Evolutionary conservation across 2,329 filamentous ascomycete species (phyloP), one percentile per base, ranked within the genome.

Genomic region (Claviceps humidiphila): DNA sequence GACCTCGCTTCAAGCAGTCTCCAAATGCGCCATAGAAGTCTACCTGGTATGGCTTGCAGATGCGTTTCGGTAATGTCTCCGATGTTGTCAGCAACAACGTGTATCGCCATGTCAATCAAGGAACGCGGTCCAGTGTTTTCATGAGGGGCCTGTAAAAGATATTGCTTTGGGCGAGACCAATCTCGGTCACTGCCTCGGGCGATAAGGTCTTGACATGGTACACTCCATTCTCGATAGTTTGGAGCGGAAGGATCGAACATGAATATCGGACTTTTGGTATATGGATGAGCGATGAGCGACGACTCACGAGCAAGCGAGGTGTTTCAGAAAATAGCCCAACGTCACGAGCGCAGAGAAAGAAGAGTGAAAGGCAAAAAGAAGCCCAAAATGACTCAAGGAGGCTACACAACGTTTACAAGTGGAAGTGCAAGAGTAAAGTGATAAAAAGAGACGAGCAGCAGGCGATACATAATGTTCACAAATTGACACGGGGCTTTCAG

Each of bases 1-100:
- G 38, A 70, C 69, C 69, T 66, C 51, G 67, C 64, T 50, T 70
- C 65, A 3, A 72, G 58, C 47, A 69, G 63, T n/a, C 61, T 61
- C 68, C 69, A 72, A 16, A 72, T 58, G 38, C 63, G 66, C 64
- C 64, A 64, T 14, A 67, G 50, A 37, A 71, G 54, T n/a, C 59
- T 59, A 39, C 51, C 49, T 7, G 71, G 68, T n/a, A 73, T 55
- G 8, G 54, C 51, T 2, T 68, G 63, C 1, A 73, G 58, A 51
- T 68, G 58, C 16, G 64, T 58, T 20, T 60, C 57, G 2, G 66
- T 62, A 8, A 71, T 58, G 41, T 63, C 58, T 22, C 64, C 65
- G 13, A 71, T 62, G 39, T 72, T 68, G 26, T 66, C 59, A 1
- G 65, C 67, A 16, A 71, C 55, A n/a, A 68, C 58, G 37, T 63